Base-by-base conservation (phyloP, 1,284 basidiomycete species). In the Austropuccinia psidii region DNA sequence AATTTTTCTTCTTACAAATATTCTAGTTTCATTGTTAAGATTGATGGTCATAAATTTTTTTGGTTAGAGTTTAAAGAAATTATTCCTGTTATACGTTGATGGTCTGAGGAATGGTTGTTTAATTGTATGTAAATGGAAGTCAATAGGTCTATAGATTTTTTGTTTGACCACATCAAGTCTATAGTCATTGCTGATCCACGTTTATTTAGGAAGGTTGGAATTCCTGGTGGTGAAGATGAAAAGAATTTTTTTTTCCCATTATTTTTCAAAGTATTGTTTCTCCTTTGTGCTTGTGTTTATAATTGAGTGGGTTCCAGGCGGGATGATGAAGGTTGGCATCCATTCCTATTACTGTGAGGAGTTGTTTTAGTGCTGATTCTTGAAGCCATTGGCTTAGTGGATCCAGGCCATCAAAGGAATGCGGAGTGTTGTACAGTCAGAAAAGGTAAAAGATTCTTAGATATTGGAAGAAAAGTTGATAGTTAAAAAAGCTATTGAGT, bases 281-380 rank as follows among this genome's bases (percentile, higher is more conserved):
- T 5, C 15, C 33, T 1, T 49, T 3, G 31, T 68, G 50, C 1
- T 49, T 68, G 39, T 41, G 50, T 11, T 29, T 6, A 33, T 68
- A 68, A 5, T 35, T 21, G 1, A 52, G 66, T 4, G 49, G 66
- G 27, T 68, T 68, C 66, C 52, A 50, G 13, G 13, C 1, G 0
- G 37, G n/a, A 19, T 68, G 66, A 27, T 68, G 66, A 54, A 68
- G 27, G 27, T 68, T 68, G 8, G 66, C 37, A 29, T 68, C 52
- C 17, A 57, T 45, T 24, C 41, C 29, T 4, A 68, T n/a, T 33
- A 68, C 27, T 21, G 61, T 49, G 24, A 45, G 43, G 24, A 35
- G 31, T 3, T 3, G 11, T 31, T 29, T 4, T 31, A 29, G 54
- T 24, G 24, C n/a, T 24, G 8, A 7, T n/a, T n/a, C n/a, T n/a